Conservation (phyloP, 2,329 filamentous ascomycete genomes). For the Nemania diffusa region DNA sequence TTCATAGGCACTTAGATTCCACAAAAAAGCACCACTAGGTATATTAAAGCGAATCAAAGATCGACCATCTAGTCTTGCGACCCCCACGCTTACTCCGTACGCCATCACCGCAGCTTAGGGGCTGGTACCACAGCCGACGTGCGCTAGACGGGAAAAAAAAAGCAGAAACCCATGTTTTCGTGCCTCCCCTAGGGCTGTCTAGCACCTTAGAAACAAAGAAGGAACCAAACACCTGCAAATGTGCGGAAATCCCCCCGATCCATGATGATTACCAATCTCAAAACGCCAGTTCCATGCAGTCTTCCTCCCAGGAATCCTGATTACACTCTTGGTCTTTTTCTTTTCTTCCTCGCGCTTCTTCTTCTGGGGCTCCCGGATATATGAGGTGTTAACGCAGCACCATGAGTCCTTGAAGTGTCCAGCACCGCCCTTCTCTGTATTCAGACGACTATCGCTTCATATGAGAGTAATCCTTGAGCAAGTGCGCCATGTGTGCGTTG, state of each 20-base stretch:
- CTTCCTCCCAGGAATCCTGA: background rate
- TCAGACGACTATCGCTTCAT: conserved; percentile 33
- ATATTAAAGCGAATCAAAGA: background rate
- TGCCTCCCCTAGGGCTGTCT: background rate
- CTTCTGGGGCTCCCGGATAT: background rate
- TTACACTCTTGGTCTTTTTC: background rate
- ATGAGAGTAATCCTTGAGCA: conserved; percentile 69
- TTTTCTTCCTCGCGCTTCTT: too few relatives aligned
- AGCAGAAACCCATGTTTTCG: background rate
- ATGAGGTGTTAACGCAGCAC: background rate
- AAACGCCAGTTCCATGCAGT: conserved; percentile 29
- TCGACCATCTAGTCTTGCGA: background rate
- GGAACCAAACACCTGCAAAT: conserved; percentile 25
- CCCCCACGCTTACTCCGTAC: background rate
- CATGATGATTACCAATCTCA: background rate
- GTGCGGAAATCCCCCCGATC: conserved; percentile 10
- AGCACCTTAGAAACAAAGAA: background rate
- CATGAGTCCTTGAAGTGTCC: background rate
- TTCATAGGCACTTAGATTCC: background rate
- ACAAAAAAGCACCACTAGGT: background rate
- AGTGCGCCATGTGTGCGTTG: conserved; percentile 85
- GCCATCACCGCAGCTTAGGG: background rate
- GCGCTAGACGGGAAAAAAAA: background rate
- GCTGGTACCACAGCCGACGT: background rate
- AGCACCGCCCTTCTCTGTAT: background rate